Evolutionary conservation across 148 eudicot species (phyloP), one percentile per base, ranked within the genome.

Genomic region (Dianthus caryophyllus): DNA sequence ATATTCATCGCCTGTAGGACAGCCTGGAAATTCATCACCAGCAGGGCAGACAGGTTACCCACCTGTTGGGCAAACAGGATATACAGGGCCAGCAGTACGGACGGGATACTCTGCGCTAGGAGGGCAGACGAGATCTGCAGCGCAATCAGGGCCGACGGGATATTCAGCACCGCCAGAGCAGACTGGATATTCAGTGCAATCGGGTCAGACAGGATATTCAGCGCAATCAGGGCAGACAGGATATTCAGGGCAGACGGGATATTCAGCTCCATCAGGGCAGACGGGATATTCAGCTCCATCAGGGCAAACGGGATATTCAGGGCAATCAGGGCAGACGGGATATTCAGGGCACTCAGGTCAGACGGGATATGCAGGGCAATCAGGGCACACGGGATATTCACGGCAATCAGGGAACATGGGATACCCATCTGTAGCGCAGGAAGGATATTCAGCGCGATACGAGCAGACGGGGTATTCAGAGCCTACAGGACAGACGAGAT

Each of bases 201-300:
- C 18, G 1, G 48, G 47, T 27, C 26, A 5, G 1, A 24, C 46
- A 9, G 25, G 48, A 21, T 20, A 20, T 61, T 2, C 60, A 24
- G 68, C 61, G 30, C 1, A 29, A 33, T 39, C 65, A 5, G 44
- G 44, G 10, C 44, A 5, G 10, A 41, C 31, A 95, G 97, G 25
- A 33, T 33, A 33, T 7, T 33, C 38, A 33, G 20, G 44, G 11
- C 31, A 30, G 46, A 22, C 48, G 4, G 76, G 66, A 6, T 26
- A 58, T n/a, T 20, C 41, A 30, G 21, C 43, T 5, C 9, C 18
- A 1, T 0, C 69, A 21, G 69, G 46, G 16, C 31, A 30, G 46
- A 22, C 48, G 10, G 76, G 66, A 6, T 26, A 58, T n/a, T 20
- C 41, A 59, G 21, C 43, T 5, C 1, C 18, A 1, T 2, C 75